These are phyloP conservation scores for Leersia perrieri DNA, from an alignment of 176 grass and related monocot genomes.

Conservation along the genomic window DNA sequence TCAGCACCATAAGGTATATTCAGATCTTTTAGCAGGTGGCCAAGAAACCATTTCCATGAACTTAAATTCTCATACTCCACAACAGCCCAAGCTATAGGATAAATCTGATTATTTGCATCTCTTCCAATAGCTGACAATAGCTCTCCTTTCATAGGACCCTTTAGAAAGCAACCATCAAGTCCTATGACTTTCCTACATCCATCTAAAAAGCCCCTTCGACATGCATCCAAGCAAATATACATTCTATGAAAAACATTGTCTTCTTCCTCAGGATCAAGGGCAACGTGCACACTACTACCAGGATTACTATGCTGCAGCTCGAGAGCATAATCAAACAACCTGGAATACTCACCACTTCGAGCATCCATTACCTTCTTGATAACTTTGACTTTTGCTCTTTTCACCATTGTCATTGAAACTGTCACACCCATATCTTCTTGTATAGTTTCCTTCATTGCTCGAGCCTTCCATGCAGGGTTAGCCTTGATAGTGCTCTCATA, in stretches of 20 bases:
- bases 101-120: background rate
- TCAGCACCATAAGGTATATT: background rate
- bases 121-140: background rate
- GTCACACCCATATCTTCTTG: constrained; percentile 6
- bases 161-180: background rate
- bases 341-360: background rate
- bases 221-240: too few relatives aligned
- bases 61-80: background rate
- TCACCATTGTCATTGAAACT: background rate
- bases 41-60: background rate
- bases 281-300: background rate
- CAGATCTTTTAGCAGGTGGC: background rate
- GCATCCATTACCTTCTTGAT: background rate
- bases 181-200: background rate
- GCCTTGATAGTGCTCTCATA: background rate
- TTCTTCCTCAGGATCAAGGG: too few relatives aligned
- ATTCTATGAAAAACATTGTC: too few relatives aligned
- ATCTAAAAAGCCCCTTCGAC: too few relatives aligned
- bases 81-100: background rate
- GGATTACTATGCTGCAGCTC: background rate
- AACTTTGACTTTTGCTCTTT: background rate
- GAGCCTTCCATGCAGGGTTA: background rate
- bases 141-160: background rate
- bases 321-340: background rate
- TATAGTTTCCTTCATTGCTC: background rate